Evolutionary conservation across 495 filamentous ascomycete species (phyloP).

Genomic region (Rostrohypoxylon terebratum): DNA sequence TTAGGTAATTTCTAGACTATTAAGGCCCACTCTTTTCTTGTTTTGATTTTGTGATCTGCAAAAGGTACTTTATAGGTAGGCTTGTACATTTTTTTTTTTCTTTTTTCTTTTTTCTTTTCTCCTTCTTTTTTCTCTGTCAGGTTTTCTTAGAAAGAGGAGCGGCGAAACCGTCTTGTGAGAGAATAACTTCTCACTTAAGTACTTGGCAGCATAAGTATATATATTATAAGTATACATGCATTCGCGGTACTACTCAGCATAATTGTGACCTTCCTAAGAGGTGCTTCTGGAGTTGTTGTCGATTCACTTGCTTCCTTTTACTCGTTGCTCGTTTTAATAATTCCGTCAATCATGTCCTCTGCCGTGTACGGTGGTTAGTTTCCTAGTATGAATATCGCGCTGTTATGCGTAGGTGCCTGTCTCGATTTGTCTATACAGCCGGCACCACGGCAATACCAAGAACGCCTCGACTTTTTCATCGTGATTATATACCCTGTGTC

Average conservation of each 20-base stretch:
- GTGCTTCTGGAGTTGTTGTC: not conserved
- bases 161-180: too few species aligned
- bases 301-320: not conserved
- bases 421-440: constrained; percentile 42
- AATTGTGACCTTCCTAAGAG: constrained; percentile 2
- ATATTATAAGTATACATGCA: too few species aligned
- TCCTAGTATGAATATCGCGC: constrained; percentile 10
- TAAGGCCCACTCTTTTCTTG: constrained; percentile 10
- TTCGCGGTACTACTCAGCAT: not conserved
- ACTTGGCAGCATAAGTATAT: too few species aligned
- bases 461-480: constrained; percentile 18
- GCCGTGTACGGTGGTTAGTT: constrained; percentile 12
- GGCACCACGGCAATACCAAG: constrained; percentile 22
- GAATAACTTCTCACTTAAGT: too few species aligned
- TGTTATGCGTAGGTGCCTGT: constrained; percentile 16
- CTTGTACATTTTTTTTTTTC: not conserved
- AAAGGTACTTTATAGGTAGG: too few species aligned
- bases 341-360: constrained; percentile 39
- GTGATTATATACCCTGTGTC: constrained; percentile 29
- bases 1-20: too few species aligned
- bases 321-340: constrained; percentile 20
- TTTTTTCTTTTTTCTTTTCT: not conserved
- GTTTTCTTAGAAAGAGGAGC: too few species aligned
- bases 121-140: too few species aligned
- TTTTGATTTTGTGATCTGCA: constrained; percentile 19